Evolutionary conservation across 176 grass and related monocot species (phyloP), one percentile per base, ranked within the genome.

Genomic region (Cenchrus americanus): DNA sequence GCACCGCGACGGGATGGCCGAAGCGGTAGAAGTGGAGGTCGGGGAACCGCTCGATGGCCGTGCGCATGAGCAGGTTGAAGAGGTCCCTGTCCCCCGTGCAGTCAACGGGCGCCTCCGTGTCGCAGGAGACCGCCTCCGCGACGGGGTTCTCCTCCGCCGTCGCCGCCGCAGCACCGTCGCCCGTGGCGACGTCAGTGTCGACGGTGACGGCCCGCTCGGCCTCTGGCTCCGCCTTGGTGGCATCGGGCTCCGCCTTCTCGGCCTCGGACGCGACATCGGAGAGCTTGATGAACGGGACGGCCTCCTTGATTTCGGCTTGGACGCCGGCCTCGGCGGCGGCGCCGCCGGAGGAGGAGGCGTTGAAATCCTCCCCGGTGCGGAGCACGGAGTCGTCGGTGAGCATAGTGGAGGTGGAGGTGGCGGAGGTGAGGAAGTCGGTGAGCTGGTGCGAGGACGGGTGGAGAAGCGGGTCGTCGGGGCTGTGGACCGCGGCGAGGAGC

Each of bases 341-440:
- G 46, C 50, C 77, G 43, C 68, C 6, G 62, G 70, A 40, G 8
- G 74, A 10, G 53, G 87, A 82, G 71, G 79, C 71, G 65, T 61
- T 66, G 81, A 94, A 98, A 76, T 98, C 95, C 86, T 98, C 95
- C 22, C 95, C 95, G 54, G 95, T 98, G 75, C 93, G 92, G 71
- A 98, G 92, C 18, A 94, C 79, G 88, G 90, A 87, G 67, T 91
- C 91, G 76, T 94, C 89, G 67, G 92, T 52, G 66, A 86, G 87
- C 80, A 94, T 93, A 53, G 89, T 94, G 71, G 93, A 94, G 75
- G 84, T 93, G 84, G 92, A 94, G 14, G 92, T 91, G 58, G 91
- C 85, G 75, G 92, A 95, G 66, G 89, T 95, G 71, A 98, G 92
- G 85, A 95, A 98, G 19, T 91, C 90, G 71, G 92, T 93, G 71